Conservation (phyloP, 305 asterid genomes). For the Fraxinus albicans region DNA sequence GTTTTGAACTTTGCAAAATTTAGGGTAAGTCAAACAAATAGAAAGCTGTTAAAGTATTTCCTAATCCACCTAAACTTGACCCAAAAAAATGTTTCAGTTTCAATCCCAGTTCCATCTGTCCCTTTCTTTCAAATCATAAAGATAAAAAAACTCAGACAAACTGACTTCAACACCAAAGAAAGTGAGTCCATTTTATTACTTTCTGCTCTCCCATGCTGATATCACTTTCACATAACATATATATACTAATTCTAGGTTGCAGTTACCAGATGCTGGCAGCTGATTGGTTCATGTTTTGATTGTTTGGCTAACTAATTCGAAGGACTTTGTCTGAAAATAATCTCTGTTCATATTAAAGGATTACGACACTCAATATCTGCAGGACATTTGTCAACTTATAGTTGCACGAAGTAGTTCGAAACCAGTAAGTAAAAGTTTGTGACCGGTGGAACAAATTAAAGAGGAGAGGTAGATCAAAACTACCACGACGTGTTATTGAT, state of each 20-base stretch:
- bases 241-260: neutral
- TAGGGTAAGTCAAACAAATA: constrained; percentile 20
- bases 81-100: constrained; percentile 19
- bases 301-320: constrained; percentile 36
- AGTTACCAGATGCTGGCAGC: constrained; percentile 21
- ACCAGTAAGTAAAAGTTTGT: neutral
- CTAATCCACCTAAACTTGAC: constrained; percentile 26
- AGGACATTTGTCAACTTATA: neutral
- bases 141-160: neutral
- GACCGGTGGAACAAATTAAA: neutral
- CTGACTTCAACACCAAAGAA: neutral
- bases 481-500: neutral
- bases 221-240: neutral
- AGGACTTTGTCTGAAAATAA: neutral
- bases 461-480: neutral
- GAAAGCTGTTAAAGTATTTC: neutral
- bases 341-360: neutral
- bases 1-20: neutral
- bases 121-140: constrained; percentile 23
- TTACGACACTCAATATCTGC: neutral
- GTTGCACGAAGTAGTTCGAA: neutral
- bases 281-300: constrained; percentile 17
- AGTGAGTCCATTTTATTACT: constrained; percentile 13
- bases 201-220: constrained; percentile 16
- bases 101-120: neutral